Conservation (phyloP, 345 rosid genomes). For the Tarenaya hassleriana region DNA sequence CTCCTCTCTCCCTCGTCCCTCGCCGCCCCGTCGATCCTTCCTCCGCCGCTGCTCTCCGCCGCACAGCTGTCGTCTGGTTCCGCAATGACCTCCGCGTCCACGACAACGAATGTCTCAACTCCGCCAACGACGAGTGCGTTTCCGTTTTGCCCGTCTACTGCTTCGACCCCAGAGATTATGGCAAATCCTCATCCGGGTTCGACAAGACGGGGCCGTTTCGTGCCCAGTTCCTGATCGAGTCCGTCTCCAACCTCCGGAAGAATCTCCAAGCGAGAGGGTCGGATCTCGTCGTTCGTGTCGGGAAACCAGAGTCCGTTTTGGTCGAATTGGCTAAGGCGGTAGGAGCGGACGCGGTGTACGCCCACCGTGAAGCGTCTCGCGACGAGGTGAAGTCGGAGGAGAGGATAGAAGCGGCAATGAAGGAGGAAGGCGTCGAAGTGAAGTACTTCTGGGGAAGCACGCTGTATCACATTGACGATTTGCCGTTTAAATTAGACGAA, state of each 20-base stretch:
- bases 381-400: slow-evolving; percentile 86
- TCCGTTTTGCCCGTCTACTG: slow-evolving; percentile 92
- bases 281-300: slow-evolving; percentile 82
- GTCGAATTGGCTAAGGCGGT: slow-evolving; percentile 74
- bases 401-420: slow-evolving; percentile 74
- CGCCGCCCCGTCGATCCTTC: slow-evolving; percentile 89
- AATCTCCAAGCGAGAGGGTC: slow-evolving; percentile 88
- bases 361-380: slow-evolving; percentile 81
- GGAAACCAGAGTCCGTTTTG: slow-evolving; percentile 73
- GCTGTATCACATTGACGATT: slow-evolving; percentile 81
- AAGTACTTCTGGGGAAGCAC: slow-evolving; percentile 98
- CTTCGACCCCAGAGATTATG: slow-evolving; percentile 93
- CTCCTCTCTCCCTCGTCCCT: slow-evolving; percentile 75
- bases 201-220: slow-evolving; percentile 85
- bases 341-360: slow-evolving; percentile 90
- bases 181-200: slow-evolving; percentile 81
- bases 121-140: slow-evolving; percentile 77
- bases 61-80: slow-evolving; percentile 84
- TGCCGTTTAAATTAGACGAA: slow-evolving; percentile 81
- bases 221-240: slow-evolving; percentile 76
- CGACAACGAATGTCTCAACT: slow-evolving; percentile 79
- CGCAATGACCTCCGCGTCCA: slow-evolving; percentile 92
- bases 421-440: slow-evolving; percentile 84
- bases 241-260: slow-evolving; percentile 88
- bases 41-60: slow-evolving; percentile 72